Evolutionary conservation across 2,329 filamentous ascomycete species (phyloP), one percentile per base, ranked within the genome.

Genomic region (Stachybotrys elegans): DNA sequence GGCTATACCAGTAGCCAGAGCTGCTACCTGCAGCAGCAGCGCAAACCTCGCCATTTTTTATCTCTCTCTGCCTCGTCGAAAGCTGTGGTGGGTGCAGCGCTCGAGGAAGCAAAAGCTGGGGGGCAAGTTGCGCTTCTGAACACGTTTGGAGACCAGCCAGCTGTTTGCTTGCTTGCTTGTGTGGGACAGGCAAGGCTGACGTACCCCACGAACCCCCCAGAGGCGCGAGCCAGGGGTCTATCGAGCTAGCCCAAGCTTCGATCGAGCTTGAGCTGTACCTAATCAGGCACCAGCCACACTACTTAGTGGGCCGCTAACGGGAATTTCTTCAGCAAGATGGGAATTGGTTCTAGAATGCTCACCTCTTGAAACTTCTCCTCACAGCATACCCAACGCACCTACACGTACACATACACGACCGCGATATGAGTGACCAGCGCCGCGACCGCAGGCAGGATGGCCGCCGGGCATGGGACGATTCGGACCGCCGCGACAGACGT

Each of bases 381-480:
- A 14, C 43, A 36, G 17, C 23, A 37, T 21, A 16, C 25, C 44
- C 22, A 19, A n/a, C 14, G 22, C 12, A 13, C 25, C n/a, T n/a
- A n/a, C n/a, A n/a, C n/a, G n/a, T n/a, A n/a, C n/a, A 6, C 11
- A 4, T 43, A n/a, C 8, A 21, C n/a, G 5, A 34, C 38, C 55
- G 1, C 34, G 21, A 17, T 16, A 68, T 68, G 60, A 56, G 51
- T 40, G 65, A 68, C 48, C 48, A 58, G 14, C 58, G 63, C 40
- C 58, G 63, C 38, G 48, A 51, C 21, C 58, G 62, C 42, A 60
- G 65, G 37, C 59, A 60, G 20, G 80, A 84, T 52, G 79, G 75
- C 61, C 75, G 74, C 41, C 70, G 77, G 42, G 80, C 79, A 73
- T 80, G 79, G 77, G 81, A 85, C 49, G 72, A 76, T 34, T 65